Evolutionary conservation across 208 protist species (phyloP).

Genomic region (Crithidia bombi): DNA sequence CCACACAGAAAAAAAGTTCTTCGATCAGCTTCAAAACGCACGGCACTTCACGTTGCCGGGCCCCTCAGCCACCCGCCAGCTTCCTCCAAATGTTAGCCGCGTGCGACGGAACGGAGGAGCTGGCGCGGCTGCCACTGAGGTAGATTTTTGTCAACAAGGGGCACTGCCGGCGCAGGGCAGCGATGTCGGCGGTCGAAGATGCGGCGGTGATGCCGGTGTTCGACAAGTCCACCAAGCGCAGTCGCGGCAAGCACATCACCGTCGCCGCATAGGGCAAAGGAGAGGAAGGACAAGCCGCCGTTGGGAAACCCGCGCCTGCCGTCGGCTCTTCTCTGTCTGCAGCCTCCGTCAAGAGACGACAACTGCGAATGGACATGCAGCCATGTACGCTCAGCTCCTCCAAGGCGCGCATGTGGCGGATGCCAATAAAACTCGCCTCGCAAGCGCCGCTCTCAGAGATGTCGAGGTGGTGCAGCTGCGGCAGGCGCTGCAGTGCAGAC

Average conservation of each 20-base stretch:
- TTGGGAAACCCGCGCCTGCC: no score
- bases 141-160: constrained; percentile 23
- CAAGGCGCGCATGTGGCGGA: constrained; percentile 23
- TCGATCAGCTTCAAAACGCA: neutral
- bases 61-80: neutral
- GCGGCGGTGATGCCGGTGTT: constrained; percentile 14
- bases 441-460: constrained; percentile 30
- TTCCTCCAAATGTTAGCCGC: constrained; percentile 17
- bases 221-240: constrained; percentile 26
- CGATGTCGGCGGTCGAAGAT: neutral
- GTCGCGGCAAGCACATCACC: constrained; percentile 16
- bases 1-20: neutral
- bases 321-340: no score
- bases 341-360: neutral
- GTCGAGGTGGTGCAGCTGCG: constrained; percentile 38
- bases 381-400: constrained; percentile 35
- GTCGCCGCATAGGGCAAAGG: neutral
- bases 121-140: neutral
- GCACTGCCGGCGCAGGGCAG: constrained; percentile 17
- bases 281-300: no score
- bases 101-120: constrained; percentile 3
- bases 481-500: constrained; percentile 22
- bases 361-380: constrained; percentile 24
- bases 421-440: constrained; percentile 19
- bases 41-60: neutral